Evolutionary conservation across 768 basidiomycete genomes (phyloP).

Genomic region (Auricularia sp.): DNA sequence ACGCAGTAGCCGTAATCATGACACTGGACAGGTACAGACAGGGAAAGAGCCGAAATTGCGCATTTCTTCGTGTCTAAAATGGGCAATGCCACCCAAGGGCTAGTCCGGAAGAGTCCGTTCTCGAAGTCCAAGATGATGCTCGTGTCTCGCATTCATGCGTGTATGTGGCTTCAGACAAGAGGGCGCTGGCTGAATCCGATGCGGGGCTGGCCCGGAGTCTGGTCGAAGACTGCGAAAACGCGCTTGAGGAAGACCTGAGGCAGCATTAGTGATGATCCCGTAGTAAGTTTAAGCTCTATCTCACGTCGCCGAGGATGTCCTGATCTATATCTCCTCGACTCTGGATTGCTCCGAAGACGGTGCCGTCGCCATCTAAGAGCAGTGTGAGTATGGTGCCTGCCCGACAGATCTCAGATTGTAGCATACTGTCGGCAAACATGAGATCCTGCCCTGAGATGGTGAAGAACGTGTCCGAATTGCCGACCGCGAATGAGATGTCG

Average conservation of each 20-base stretch:
- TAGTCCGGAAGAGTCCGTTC: not conserved
- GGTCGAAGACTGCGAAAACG: conserved; percentile 8
- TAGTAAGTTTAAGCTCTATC: not conserved
- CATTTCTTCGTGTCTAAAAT: no score
- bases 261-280: not conserved
- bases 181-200: conserved; percentile 8
- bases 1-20: no score
- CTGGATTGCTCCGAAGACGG: conserved; percentile 7
- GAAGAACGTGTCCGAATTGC: conserved; percentile 19
- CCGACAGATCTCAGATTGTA: not conserved
- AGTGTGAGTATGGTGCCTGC: not conserved
- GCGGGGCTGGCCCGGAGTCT: not conserved
- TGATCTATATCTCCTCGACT: conserved; percentile 7
- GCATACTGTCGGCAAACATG: conserved; percentile 13
- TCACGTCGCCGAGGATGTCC: conserved; percentile 11
- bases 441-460: conserved; percentile 18
- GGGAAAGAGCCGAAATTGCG: no score
- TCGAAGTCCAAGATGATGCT: not conserved
- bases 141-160: not conserved
- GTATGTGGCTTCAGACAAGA: not conserved
- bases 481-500: conserved; percentile 25
- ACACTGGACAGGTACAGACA: no score
- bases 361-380: not conserved
- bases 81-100: no score
- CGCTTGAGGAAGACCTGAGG: conserved; percentile 10